Percentiles rank a stretch among this genome's conserved stretches.
Conservation (phyloP, 208 protist genomes). For the Crithidia brevicula region DNA sequence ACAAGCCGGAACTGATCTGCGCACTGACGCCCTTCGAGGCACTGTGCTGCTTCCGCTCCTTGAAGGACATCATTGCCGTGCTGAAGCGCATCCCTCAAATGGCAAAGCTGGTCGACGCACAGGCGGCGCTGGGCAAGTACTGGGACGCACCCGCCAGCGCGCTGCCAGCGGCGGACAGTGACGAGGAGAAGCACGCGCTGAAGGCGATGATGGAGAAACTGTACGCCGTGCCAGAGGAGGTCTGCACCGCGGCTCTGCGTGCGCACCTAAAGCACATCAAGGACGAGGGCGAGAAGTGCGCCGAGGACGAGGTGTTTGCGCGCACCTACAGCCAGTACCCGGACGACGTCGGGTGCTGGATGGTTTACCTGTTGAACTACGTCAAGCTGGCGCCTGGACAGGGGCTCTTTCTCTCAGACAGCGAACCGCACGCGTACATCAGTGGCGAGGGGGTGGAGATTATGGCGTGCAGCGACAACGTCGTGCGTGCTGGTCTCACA, state of each 20-base stretch:
- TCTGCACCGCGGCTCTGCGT: slow-evolving; percentile 50
- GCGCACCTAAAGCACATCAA: slow-evolving; percentile 56
- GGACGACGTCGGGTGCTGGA: slow-evolving; percentile 97
- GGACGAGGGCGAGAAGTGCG: slow-evolving; percentile 33
- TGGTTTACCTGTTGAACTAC: slow-evolving; percentile 98
- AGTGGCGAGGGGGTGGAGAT: slow-evolving; percentile 96
- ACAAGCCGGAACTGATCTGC: slow-evolving; percentile 98
- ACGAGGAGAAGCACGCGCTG: slow-evolving; percentile 53
- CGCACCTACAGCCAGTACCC: slow-evolving; percentile 94
- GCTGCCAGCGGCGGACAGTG: slow-evolving; percentile 36
- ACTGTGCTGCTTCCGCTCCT: slow-evolving; percentile 96
- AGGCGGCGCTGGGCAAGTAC: slow-evolving; percentile 37
- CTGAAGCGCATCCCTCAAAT: slow-evolving; percentile 64
- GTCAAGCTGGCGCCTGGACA: slow-evolving; percentile 93
- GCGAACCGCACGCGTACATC: slow-evolving; percentile 98
- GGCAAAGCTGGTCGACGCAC: slow-evolving; percentile 38
- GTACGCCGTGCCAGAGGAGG: slow-evolving; percentile 49
- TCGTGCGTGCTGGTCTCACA: slow-evolving; percentile 97
- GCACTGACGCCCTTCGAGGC: slow-evolving; percentile 95
- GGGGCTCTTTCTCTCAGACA: slow-evolving; percentile 96
- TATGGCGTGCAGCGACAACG: slow-evolving; percentile 98
- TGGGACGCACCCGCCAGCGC: slow-evolving; percentile 16
- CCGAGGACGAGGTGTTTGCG: slow-evolving; percentile 81
- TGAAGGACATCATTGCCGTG: slow-evolving; percentile 85
- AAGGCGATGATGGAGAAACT: slow-evolving; percentile 72